Conservation (phyloP, 78 protist species). For the Capsaspora owczarzaki region DNA sequence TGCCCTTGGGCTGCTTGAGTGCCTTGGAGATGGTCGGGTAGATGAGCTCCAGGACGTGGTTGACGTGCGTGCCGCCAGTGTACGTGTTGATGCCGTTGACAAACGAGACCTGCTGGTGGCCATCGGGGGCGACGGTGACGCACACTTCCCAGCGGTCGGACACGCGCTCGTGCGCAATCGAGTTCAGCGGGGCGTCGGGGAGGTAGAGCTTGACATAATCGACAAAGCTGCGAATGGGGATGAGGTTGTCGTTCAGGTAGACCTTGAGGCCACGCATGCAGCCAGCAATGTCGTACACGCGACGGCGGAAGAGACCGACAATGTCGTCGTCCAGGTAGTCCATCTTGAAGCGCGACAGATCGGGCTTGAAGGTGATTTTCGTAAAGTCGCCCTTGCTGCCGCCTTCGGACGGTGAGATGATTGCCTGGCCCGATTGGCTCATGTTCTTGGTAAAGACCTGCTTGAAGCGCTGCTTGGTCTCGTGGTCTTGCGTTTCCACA, state of each 20-base stretch:
- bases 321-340: slow-evolving; percentile 30
- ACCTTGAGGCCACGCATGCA: slow-evolving; percentile 21
- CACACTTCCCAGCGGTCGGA: slow-evolving; percentile 41
- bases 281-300: slow-evolving; percentile 92
- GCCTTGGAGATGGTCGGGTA: too few relatives aligned
- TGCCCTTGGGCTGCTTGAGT: slow-evolving; percentile 46
- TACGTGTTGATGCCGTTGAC: slow-evolving; percentile 93
- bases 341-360: slow-evolving; percentile 61
- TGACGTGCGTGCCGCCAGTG: slow-evolving; percentile 96
- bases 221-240: slow-evolving; percentile 28
- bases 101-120: slow-evolving; percentile 71
- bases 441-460: slow-evolving; percentile 67
- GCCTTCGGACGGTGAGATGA: slow-evolving; percentile 1
- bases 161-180: slow-evolving; percentile 11
- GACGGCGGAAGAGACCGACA: slow-evolving; percentile 53
- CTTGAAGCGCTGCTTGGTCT: slow-evolving; percentile 16
- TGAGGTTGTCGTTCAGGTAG: slow-evolving; percentile 26
- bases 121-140: background rate
- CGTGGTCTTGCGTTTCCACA: slow-evolving; percentile 66
- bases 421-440: slow-evolving; percentile 5
- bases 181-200: background rate
- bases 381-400: slow-evolving; percentile 39
- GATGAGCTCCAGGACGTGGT: slow-evolving; percentile 35
- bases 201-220: slow-evolving; percentile 60
- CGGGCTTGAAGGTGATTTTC: slow-evolving; percentile 58